Conservation (phyloP, 2,329 filamentous ascomycete genomes). For the Xylaria sp. region DNA sequence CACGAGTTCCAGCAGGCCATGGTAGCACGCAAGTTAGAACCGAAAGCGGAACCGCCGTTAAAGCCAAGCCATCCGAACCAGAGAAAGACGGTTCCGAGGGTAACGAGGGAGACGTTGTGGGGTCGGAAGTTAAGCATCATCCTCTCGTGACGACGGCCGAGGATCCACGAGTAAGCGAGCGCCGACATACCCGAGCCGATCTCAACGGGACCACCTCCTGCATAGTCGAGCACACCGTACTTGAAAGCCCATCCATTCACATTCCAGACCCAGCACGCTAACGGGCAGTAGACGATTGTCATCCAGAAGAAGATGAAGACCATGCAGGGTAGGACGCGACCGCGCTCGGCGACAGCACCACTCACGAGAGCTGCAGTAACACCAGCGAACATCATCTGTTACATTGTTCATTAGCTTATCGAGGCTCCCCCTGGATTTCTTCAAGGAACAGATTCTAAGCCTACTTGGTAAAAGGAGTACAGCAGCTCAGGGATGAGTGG, state of each 20-base stretch:
- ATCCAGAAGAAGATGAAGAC: slow-evolving; percentile 96
- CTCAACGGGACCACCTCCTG: slow-evolving; percentile 93
- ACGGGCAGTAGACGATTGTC: slow-evolving; percentile 92
- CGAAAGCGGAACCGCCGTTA: slow-evolving; percentile 93
- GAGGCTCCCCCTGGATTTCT: not conserved
- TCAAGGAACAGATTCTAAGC: slow-evolving; percentile 16
- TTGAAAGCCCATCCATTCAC: slow-evolving; percentile 86
- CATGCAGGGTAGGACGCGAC: slow-evolving; percentile 87
- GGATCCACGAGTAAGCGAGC: slow-evolving; percentile 90
- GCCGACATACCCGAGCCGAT: slow-evolving; percentile 91
- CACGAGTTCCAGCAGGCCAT: slow-evolving; percentile 99
- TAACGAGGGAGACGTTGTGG: slow-evolving; percentile 96
- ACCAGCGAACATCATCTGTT: slow-evolving; percentile 91
- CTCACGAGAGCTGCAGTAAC: slow-evolving; percentile 89
- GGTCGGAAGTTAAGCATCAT: slow-evolving; percentile 99
- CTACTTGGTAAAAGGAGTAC: slow-evolving; percentile 88
- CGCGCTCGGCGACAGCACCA: slow-evolving; percentile 88
- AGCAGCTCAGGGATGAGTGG: slow-evolving; percentile 83
- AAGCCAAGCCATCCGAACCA: slow-evolving; percentile 99
- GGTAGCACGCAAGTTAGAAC: slow-evolving; percentile 85
- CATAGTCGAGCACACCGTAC: slow-evolving; percentile 92
- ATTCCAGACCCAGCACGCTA: slow-evolving; percentile 97
- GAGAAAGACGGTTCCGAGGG: slow-evolving; percentile 87
- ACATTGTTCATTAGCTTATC: slow-evolving; percentile 10
- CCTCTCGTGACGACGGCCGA: slow-evolving; percentile 93